A percentile compares a stretch with the other conserved stretches of the same genome.
phyloP scores from a whole-genome alignment of 2,329 filamentous ascomycete genomes.

The Calcarisporium arbuscula region DNA sequence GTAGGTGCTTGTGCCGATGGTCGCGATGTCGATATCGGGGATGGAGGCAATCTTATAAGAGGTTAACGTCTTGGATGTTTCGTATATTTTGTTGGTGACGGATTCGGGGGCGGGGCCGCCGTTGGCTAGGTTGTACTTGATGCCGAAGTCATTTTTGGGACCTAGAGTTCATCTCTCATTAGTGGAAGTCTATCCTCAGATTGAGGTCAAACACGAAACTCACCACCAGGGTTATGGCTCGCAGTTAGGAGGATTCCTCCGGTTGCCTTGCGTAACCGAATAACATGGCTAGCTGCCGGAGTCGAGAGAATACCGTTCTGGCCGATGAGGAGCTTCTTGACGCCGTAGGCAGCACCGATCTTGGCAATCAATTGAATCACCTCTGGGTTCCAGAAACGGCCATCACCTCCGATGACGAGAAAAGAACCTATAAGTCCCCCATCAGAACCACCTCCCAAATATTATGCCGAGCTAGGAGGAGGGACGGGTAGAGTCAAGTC shows the following conservation, averaged over 20 bases:
- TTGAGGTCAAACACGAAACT: slow-evolving; percentile 23
- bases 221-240: slow-evolving; percentile 96
- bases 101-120: slow-evolving; percentile 92
- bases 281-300: slow-evolving; percentile 91
- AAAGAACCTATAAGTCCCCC: slow-evolving; percentile 51
- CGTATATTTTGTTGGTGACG: slow-evolving; percentile 97
- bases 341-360: slow-evolving; percentile 92
- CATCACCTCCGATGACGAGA: slow-evolving; percentile 96
- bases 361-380: slow-evolving; percentile 95
- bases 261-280: slow-evolving; percentile 89
- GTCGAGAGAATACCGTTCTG: slow-evolving; percentile 96
- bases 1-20: slow-evolving; percentile 77
- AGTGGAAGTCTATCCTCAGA: not conserved
- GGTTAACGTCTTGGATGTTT: slow-evolving; percentile 79
- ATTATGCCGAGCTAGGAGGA: no score
- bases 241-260: slow-evolving; percentile 95
- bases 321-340: slow-evolving; percentile 97
- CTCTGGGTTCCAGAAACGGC: slow-evolving; percentile 94
- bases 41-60: slow-evolving; percentile 91
- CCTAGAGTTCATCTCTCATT: slow-evolving; percentile 42
- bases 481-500: not conserved
- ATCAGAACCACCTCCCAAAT: slow-evolving; percentile 9
- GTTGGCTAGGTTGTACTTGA: slow-evolving; percentile 99
- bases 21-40: slow-evolving; percentile 76
- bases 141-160: slow-evolving; percentile 91